Base-by-base conservation (phyloP, 2,329 filamentous ascomycete genomes). In the Leptographium lundbergii region DNA sequence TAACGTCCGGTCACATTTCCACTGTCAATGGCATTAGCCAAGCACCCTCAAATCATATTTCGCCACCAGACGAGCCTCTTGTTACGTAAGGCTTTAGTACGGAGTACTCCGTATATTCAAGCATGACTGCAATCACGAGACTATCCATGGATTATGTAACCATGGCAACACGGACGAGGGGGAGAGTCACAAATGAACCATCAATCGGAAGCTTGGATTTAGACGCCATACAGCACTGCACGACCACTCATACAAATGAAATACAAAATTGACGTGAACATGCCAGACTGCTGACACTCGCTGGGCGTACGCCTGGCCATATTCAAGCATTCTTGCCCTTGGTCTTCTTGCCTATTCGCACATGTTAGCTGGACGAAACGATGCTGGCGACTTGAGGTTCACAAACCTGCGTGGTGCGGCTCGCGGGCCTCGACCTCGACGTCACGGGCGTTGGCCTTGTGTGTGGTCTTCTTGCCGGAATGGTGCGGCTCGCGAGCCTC, bases 401-500 rank as follows among this genome's bases (percentile, higher is more conserved):
- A 62, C 60, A 64, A 62, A 57, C 63, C 63, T 2, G 56, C 47
- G 42, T 63, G 60, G 52, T 63, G 42, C 42, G 42, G 42, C 54
- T 63, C 61, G 7, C 61, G 60, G 22, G 58, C 56, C 24, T 64
- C 62, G 13, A 64, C 42, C 42, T 45, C 42, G 13, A 45, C 42
- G 6, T 45, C 17, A 4, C 57, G 59, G 11, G 52, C 47, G 32
- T 45, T 32, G 47, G 57, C 56, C 19, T 22, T 34, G 22, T 22
- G 32, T 48, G 56, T 59, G 25, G 57, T 61, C 56, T 61, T 64
- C 60, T 66, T 64, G 59, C 63, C 63, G 1, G 63, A 62, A 50
- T 67, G 66, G 54, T 64, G 62, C 0, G 64, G 61, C 52, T 63
- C 61, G 7, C 61, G 60, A 22, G 58, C 54, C 24, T 64, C 62